phyloP scores from a whole-genome alignment of 2,329 filamentous ascomycete species.

The Ophiostoma perfectum region DNA sequence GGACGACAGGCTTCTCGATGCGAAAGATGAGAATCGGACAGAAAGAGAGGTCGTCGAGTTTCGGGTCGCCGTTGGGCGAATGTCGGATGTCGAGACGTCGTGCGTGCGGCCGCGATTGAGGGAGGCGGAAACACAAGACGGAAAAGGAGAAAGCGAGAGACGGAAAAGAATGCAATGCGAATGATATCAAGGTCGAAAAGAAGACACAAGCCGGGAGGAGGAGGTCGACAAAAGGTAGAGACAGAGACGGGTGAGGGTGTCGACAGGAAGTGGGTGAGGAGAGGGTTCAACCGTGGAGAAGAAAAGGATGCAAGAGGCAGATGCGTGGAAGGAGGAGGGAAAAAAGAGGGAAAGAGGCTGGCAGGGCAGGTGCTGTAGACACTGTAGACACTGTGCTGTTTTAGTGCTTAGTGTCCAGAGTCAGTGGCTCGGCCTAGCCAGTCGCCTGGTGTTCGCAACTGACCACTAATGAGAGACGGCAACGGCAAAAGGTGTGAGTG shows the following conservation, averaged over 20 bases:
- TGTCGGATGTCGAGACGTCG: neutral
- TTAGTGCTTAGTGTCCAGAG: no score
- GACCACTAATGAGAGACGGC: no score
- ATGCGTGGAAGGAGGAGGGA: neutral
- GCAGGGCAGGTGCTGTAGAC: neutral
- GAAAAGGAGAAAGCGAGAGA: constrained; percentile 11
- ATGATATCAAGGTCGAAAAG: neutral
- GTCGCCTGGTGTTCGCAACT: neutral
- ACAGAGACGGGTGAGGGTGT: neutral
- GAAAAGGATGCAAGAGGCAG: constrained; percentile 7
- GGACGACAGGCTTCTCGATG: neutral
- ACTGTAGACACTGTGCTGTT: neutral
- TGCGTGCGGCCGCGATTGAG: neutral
- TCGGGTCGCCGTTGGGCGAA: neutral
- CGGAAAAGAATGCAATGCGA: constrained; percentile 12
- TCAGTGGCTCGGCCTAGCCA: no score
- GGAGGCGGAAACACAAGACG: neutral
- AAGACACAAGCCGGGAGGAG: neutral
- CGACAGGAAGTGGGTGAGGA: neutral
- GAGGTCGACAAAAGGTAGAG: constrained; percentile 3
- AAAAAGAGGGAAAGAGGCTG: constrained; percentile 15
- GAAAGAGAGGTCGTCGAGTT: neutral
- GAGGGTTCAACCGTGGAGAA: no score
- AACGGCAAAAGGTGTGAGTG: no score
- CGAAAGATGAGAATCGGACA: neutral